These are phyloP conservation scores for Zea mays DNA, from an alignment of 176 grass and related monocot genomes.

Conservation along the genomic window DNA sequence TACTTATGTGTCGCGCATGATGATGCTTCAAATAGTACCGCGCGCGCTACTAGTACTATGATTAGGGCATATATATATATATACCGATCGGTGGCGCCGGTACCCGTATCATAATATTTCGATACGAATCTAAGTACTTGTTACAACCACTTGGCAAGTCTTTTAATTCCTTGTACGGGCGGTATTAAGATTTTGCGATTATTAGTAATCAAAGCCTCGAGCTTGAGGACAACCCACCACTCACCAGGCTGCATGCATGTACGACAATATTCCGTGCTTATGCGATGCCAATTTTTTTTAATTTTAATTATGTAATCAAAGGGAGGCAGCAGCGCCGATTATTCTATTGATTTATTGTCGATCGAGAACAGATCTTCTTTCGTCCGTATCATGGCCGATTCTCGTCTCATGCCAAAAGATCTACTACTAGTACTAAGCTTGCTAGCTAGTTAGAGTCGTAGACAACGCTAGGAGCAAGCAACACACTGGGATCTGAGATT, in stretches of 20 bases:
- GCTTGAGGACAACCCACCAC: not conserved
- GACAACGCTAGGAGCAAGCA: not conserved
- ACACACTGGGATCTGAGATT: not conserved
- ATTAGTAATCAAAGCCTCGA: not conserved
- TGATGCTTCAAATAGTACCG: not conserved
- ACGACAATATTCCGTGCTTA: not conserved
- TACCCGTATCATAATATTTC: not conserved
- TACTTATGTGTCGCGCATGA: not conserved
- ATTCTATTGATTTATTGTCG: not conserved
- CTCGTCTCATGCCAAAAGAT: not conserved
- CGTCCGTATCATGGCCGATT: not conserved
- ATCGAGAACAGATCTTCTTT: not conserved
- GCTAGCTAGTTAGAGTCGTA: not conserved
- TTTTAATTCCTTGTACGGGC: not conserved
- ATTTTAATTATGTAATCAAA: not conserved
- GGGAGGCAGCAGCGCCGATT: not conserved
- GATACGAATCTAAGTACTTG: not conserved
- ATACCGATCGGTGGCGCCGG: not conserved
- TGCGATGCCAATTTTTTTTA: not conserved
- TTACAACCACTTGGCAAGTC: not conserved
- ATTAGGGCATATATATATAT: not conserved
- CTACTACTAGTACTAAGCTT: not conserved
- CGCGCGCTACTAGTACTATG: not conserved
- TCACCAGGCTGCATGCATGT: too few species aligned
- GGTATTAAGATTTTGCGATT: not conserved